phyloP scores from a whole-genome alignment of 768 basidiomycete genomes.

The Suillus plorans region DNA sequence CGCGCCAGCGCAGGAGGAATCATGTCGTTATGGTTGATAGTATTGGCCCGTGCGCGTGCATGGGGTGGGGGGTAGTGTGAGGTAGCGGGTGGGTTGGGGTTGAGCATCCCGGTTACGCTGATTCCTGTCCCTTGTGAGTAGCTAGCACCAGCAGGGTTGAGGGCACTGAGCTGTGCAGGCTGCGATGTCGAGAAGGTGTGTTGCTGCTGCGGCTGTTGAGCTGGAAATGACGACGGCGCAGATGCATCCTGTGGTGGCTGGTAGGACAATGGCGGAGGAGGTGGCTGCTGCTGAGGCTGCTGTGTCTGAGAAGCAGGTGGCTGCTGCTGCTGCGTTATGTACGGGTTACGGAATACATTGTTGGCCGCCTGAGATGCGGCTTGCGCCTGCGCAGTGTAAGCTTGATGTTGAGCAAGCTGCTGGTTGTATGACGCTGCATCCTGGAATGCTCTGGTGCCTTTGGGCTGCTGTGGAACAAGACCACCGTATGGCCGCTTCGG shows the following conservation, averaged over 20 bases:
- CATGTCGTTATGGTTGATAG: conserved; percentile 82
- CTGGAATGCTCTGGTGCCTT: conserved; percentile 81
- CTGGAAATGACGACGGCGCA: neutral
- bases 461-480: conserved; percentile 84
- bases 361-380: conserved; percentile 70
- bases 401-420: conserved; percentile 92
- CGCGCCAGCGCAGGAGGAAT: conserved; percentile 94
- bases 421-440: conserved; percentile 95
- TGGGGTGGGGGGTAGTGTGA: conserved; percentile 61
- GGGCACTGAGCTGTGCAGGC: conserved; percentile 19
- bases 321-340: conserved; percentile 51
- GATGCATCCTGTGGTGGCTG: conserved; percentile 16
- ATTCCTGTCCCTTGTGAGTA: conserved; percentile 19
- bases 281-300: conserved; percentile 32
- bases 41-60: conserved; percentile 81
- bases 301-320: conserved; percentile 33
- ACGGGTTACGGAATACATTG: conserved; percentile 75
- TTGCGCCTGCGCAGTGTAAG: conserved; percentile 85
- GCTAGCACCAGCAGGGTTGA: conserved; percentile 12
- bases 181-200: conserved; percentile 26
- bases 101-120: conserved; percentile 29
- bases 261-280: conserved; percentile 19
- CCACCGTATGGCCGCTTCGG: conserved; percentile 93
- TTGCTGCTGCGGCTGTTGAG: conserved; percentile 25
- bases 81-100: conserved; percentile 56